These are phyloP conservation scores for Botrytis byssoidea DNA, from an alignment of 2,329 filamentous ascomycete genomes.

Conservation along the genomic window DNA sequence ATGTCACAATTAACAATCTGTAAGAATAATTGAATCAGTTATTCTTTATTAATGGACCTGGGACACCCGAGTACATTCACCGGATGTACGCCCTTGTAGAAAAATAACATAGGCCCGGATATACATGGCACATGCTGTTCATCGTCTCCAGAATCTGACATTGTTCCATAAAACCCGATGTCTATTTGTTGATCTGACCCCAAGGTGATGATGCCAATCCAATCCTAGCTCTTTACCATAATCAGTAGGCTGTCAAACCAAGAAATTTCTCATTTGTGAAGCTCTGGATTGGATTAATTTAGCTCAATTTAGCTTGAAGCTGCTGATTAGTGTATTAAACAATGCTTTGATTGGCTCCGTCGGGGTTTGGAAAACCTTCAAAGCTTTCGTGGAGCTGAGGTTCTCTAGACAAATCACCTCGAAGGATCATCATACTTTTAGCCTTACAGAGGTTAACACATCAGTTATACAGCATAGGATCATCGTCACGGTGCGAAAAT, in stretches of 20 bases:
- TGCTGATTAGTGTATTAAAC: background rate
- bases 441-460: background rate
- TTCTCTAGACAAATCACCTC: background rate
- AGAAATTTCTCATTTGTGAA: background rate
- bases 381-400: background rate
- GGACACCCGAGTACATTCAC: background rate
- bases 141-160: background rate
- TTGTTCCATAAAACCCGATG: background rate
- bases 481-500: slow-evolving; percentile 1
- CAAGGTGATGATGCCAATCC: background rate
- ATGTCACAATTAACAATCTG: background rate
- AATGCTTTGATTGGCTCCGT: slow-evolving; percentile 2
- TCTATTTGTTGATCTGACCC: background rate
- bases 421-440: background rate
- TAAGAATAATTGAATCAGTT: no score
- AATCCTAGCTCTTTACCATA: background rate
- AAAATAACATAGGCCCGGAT: background rate
- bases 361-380: background rate
- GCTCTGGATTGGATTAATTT: background rate
- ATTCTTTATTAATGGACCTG: background rate
- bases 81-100: background rate
- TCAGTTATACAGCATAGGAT: background rate
- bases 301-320: background rate
- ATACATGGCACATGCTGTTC: background rate
- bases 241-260: background rate